Percentiles rank a stretch among this genome's conserved stretches.
Evolutionary conservation across 1,284 basidiomycete species (phyloP).

Genomic region (Afroboletus lepidellus): DNA sequence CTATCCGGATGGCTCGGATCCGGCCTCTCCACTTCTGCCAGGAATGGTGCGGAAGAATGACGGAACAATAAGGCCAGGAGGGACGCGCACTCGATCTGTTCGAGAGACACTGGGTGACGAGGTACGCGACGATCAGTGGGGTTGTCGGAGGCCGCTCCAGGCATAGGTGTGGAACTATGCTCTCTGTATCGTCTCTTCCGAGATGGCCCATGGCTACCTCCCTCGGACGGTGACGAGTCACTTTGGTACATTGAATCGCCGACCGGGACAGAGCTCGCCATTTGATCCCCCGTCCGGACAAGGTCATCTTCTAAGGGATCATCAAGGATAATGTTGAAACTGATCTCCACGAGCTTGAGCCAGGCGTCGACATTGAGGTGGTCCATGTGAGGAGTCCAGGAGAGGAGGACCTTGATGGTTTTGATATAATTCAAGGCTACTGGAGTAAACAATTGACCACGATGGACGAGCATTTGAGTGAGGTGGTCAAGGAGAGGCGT

Average conservation of each 20-base stretch:
- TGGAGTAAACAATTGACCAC: conserved; percentile 57
- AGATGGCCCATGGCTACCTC: conserved; percentile 25
- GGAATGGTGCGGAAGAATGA: conserved; percentile 56
- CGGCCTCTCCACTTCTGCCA: conserved; percentile 36
- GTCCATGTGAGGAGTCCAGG: conserved; percentile 75
- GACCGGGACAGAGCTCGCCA: conserved; percentile 18
- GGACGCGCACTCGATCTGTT: conserved; percentile 70
- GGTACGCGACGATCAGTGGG: conserved; percentile 14
- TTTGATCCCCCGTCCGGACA: conserved; percentile 27
- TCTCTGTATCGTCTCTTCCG: conserved; percentile 29
- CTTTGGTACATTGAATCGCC: conserved; percentile 31
- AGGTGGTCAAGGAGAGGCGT: conserved; percentile 68
- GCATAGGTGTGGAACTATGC: conserved; percentile 22
- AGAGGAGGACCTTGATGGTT: conserved; percentile 63
- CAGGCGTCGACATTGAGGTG: conserved; percentile 68
- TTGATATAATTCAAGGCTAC: conserved; percentile 83
- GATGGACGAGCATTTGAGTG: conserved; percentile 56
- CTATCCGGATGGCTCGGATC: conserved; percentile 22
- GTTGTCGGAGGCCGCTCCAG: conserved; percentile 15
- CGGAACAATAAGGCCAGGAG: conserved; percentile 67
- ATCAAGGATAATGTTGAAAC: conserved; percentile 75
- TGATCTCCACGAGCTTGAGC: conserved; percentile 65
- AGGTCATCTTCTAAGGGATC: conserved; percentile 54
- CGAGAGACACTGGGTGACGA: conserved; percentile 45
- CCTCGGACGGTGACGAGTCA: conserved; percentile 33